Evolutionary conservation across 2,329 filamentous ascomycete genomes (phyloP).

Genomic region (Eurotiales sp.): DNA sequence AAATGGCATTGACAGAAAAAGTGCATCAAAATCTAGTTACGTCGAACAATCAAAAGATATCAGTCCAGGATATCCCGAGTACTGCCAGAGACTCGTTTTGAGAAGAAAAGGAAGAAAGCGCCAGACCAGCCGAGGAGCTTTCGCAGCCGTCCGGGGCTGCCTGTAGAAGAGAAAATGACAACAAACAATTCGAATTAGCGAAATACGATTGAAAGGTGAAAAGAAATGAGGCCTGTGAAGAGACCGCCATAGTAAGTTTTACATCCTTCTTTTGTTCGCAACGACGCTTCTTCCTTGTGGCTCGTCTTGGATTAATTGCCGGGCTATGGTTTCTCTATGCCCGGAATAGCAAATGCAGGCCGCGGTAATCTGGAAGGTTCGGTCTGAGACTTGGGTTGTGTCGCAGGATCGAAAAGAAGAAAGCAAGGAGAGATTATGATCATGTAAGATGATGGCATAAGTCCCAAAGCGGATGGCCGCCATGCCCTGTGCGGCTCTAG

Average conservation of each 20-base stretch:
- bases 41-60: not conserved
- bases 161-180: slow-evolving; percentile 9
- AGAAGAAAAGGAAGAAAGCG: not conserved
- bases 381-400: slow-evolving; percentile 13
- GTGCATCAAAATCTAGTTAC: not conserved
- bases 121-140: slow-evolving; percentile 13
- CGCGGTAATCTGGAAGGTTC: not conserved
- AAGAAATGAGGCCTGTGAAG: not conserved
- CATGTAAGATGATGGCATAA: not conserved
- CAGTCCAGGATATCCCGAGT: not conserved
- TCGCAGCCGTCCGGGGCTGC: slow-evolving; percentile 9
- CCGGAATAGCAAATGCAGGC: slow-evolving; percentile 3
- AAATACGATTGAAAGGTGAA: too few species aligned
- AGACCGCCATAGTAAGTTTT: not conserved
- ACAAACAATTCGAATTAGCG: too few species aligned
- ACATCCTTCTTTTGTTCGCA: too few species aligned
- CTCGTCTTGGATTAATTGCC: not conserved
- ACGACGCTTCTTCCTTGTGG: not conserved
- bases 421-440: not conserved
- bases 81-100: slow-evolving; percentile 9
- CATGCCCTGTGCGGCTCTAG: not conserved
- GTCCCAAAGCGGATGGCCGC: not conserved
- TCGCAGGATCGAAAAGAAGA: slow-evolving; percentile 2
- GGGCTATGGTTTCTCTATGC: not conserved
- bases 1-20: not conserved